These are phyloP conservation scores for Drechmeria coniospora DNA, from an alignment of 2,329 filamentous ascomycete genomes.

Conservation along the genomic window DNA sequence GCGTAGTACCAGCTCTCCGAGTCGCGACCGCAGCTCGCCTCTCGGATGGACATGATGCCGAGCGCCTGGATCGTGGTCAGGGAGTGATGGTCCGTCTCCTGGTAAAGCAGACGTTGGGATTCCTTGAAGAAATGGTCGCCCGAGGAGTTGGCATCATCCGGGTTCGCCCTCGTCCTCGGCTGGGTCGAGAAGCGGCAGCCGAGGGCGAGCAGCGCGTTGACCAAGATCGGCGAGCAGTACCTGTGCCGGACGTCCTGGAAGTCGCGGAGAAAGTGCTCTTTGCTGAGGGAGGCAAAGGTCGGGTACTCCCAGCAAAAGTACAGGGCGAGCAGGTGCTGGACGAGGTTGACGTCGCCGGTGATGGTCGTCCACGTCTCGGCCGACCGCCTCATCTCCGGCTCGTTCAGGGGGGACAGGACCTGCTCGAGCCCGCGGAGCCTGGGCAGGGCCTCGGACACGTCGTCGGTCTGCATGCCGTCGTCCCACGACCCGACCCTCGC, in stretches of 20 bases:
- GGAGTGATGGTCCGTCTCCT: conserved; percentile 41
- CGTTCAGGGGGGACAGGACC: conserved; percentile 29
- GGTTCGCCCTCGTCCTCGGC: conserved; percentile 45
- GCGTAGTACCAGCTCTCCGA: conserved; percentile 60
- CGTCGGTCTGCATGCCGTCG: conserved; percentile 24
- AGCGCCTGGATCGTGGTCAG: conserved; percentile 61
- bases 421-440: conserved; percentile 29
- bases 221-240: conserved; percentile 52
- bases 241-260: conserved; percentile 44
- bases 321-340: conserved; percentile 47
- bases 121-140: conserved; percentile 66
- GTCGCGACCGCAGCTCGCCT: conserved; percentile 57
- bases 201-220: conserved; percentile 49
- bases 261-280: conserved; percentile 54
- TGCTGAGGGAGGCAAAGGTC: conserved; percentile 57
- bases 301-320: conserved; percentile 69
- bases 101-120: conserved; percentile 42
- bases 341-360: conserved; percentile 39
- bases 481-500: conserved; percentile 35
- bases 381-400: conserved; percentile 26
- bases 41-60: conserved; percentile 60
- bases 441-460: conserved; percentile 14
- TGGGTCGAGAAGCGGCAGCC: conserved; percentile 55
- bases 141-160: conserved; percentile 45
- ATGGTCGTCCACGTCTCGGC: conserved; percentile 43